Base-by-base conservation (phyloP, 2,329 filamentous ascomycete species). In the Fusarium zealandicum region DNA sequence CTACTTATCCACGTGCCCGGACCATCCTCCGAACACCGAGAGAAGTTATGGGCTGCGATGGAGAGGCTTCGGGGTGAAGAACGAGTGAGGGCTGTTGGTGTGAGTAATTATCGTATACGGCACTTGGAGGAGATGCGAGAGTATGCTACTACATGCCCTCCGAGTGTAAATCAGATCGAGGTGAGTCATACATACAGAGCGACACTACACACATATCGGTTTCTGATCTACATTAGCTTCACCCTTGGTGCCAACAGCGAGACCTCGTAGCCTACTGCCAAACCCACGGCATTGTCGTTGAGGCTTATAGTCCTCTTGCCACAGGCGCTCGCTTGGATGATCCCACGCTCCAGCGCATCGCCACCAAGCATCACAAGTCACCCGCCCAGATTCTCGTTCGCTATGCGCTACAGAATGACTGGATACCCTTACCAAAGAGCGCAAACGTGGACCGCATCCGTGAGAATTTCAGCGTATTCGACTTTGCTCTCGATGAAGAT, bases 101-200 rank as follows among this genome's bases (percentile, higher is more conserved):
- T 91, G 45, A 89, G 86, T 70, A 92, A 92, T 67, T 92, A 83
- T 64, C 85, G 86, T 3, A 80, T 86, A 40, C 78, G 80, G 36
- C 85, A 90, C 67, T 82, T 92, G 18, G 83, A 91, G 67, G 85
- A 89, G 71, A 79, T 91, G 76, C 87, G 84, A 70, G 70, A 72
- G 22, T 87, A 84, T 70, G 87, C 86, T n/a, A 81, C 80, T 39
- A 74, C 83, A 3, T 90, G 82, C 81, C 88, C 88, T 41, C 89
- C 88, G n/a, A 81, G 84, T 38, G 85, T 89, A 6, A 90, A 90
- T 68, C 89, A 92, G 71, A 84, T 90, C 58, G 87, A 90, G 81
- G 87, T 88, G 70, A 69, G 78, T 72, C 16, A 44, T 16, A 31
- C 2, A n/a, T n/a, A n/a, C n/a, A n/a, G n/a, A n/a, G n/a, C n/a